Conservation (phyloP, 116 monocot species). For the Trichopus zeylanicus region DNA sequence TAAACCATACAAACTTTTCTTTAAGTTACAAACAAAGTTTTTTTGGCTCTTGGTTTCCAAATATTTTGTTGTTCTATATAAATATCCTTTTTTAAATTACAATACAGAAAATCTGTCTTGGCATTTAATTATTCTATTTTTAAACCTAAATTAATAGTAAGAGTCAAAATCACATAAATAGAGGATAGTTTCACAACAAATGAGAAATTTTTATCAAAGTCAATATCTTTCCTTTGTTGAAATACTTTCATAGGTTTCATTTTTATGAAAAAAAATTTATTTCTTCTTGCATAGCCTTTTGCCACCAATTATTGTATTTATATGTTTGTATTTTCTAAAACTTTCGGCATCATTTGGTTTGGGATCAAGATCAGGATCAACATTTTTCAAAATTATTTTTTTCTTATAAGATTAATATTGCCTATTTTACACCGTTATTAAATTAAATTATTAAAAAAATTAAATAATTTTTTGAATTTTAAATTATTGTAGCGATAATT, state of each 20-base stretch:
- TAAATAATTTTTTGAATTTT: no score
- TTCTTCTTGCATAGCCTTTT: conserved; percentile 9
- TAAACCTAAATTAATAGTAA: neutral
- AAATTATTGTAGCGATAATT: no score
- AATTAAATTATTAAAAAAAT: no score
- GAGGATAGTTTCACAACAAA: conserved; percentile 4
- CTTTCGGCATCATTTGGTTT: no score
- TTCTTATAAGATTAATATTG: no score
- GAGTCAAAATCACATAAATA: neutral
- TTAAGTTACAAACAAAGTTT: no score
- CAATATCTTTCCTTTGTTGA: neutral
- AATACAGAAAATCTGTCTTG: neutral
- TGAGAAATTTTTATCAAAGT: neutral
- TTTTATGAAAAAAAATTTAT: conserved; percentile 4
- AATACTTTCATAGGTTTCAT: conserved; percentile 3
- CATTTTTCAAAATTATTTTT: no score
- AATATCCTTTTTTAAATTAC: conserved; percentile 2
- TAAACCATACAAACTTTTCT: no score
- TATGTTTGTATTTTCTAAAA: no score
- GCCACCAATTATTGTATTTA: neutral
- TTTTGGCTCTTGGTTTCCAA: no score
- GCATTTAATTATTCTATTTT: conserved; percentile 1
- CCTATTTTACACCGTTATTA: no score
- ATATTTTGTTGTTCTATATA: conserved; percentile 3
- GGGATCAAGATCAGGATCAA: no score